These are phyloP conservation scores for Wakefieldia striispora DNA, from an alignment of 768 basidiomycete species.

Conservation along the genomic window DNA sequence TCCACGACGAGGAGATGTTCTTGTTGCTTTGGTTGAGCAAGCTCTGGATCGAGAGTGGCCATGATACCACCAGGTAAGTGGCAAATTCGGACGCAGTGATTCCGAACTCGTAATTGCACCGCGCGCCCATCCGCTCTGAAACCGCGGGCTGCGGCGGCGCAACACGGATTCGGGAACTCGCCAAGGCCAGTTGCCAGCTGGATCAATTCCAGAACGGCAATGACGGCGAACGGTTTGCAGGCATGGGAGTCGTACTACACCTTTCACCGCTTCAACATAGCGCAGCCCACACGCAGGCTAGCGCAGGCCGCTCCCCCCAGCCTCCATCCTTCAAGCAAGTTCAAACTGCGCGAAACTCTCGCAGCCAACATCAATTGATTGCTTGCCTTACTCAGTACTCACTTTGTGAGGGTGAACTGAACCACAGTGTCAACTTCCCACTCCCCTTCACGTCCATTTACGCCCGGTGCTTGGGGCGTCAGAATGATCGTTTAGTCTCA, in stretches of 20 bases:
- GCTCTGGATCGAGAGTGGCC: conserved; percentile 7
- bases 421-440: background rate
- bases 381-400: conserved; percentile 16
- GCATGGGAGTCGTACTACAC: conserved; percentile 8
- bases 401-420: conserved; percentile 14
- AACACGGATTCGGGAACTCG: background rate
- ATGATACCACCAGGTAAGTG: background rate
- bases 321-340: conserved; percentile 2
- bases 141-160: background rate
- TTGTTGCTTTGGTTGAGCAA: conserved; percentile 4
- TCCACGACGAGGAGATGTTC: background rate
- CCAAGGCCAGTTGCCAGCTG: no score
- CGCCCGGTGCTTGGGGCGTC: conserved; percentile 6
- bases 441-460: conserved; percentile 5
- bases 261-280: conserved; percentile 3
- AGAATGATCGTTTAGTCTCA: conserved; percentile 24
- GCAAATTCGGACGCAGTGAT: no score
- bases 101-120: background rate
- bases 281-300: conserved; percentile 10
- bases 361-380: conserved; percentile 8
- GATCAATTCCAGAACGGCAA: conserved; percentile 1
- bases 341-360: conserved; percentile 1
- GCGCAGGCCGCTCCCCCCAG: conserved; percentile 6
- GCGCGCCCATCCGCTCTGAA: background rate
- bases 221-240: conserved; percentile 8